Base-by-base conservation (phyloP, 768 basidiomycete genomes). In the Lentinula detonsa region DNA sequence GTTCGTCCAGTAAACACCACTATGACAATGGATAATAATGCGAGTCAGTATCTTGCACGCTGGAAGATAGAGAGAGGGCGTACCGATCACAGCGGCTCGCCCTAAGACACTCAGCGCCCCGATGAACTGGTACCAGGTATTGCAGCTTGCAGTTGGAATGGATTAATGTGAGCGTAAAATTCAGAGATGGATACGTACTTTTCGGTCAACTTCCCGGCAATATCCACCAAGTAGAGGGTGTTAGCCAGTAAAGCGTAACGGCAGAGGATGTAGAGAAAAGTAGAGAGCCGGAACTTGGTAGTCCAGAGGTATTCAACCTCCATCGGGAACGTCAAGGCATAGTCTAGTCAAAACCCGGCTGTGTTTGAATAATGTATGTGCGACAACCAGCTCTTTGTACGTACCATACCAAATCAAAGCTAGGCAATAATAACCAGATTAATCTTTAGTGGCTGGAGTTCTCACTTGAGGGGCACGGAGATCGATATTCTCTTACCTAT, bases 171-270 rank as follows among this genome's bases (percentile, higher is more conserved):
- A 28, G 28, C 28, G 28, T 28, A 28, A 28, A 28, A 28, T 4
- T 3, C 16, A 39, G 39, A 21, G 15, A 61, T 8, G 10, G 2
- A 49, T 18, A 39, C 57, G 31, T 48, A 48, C 57, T 59, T 40
- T 48, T n/a, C 48, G 6, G 34, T 60, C 50, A 73, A 61, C 43
- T 65, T 64, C 21, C 66, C 55, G 0, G 64, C 51, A 0, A 74
- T 69, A n/a, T 64, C 69, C 11, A 76, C 64, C 0, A 73, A 64
- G 59, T 71, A 75, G 9, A 75, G 60, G 7, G 74, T 58, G 48
- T 75, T 76, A 5, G 69, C 74, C 3, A 71, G 35, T 33, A 75
- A 64, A 2, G 72, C 74, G 50, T 75, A 75, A 34, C 74, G 72
- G 54, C 72, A 75, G 9, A 70, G 64, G 31, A 70, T 61, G 63